Evolutionary conservation across 495 filamentous ascomycete species (phyloP).

Genomic region (Evansstolkia leycettana): DNA sequence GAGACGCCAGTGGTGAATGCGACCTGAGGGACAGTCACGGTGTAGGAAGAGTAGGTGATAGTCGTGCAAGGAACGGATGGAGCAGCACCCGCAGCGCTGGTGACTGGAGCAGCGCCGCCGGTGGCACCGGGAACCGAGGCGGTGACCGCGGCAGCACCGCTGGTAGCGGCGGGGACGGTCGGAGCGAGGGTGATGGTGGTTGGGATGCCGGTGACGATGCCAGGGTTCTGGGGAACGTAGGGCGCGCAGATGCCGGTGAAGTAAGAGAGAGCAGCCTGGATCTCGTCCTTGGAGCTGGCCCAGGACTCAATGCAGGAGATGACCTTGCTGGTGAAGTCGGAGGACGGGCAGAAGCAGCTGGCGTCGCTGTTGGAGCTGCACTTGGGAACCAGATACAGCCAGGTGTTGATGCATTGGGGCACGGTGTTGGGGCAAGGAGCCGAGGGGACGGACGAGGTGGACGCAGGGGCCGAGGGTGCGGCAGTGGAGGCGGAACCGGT

Average conservation of each 20-base stretch:
- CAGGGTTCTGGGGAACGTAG: conserved; percentile 66
- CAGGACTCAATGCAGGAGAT: conserved; percentile 72
- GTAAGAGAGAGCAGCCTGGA: conserved; percentile 63
- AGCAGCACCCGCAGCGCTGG: conserved; percentile 9
- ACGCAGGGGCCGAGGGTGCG: conserved; percentile 9
- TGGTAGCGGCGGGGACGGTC: conserved; percentile 21
- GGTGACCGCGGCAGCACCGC: conserved; percentile 5
- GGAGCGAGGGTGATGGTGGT: conserved; percentile 46
- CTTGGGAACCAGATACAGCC: conserved; percentile 52
- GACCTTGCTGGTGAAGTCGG: conserved; percentile 65
- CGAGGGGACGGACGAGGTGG: conserved; percentile 5
- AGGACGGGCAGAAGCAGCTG: conserved; percentile 76
- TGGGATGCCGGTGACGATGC: conserved; percentile 63
- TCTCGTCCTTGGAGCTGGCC: conserved; percentile 51
- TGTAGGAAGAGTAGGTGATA: conserved; percentile 48
- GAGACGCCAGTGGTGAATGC: conserved; percentile 48
- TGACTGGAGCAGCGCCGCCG: conserved; percentile 20
- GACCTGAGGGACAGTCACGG: conserved; percentile 64
- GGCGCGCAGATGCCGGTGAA: conserved; percentile 85
- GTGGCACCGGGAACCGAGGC: conserved; percentile 13
- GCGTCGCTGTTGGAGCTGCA: conserved; percentile 78
- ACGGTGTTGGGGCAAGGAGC: conserved; percentile 57
- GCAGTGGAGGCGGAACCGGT: conserved; percentile 8
- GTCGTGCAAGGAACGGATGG: conserved; percentile 41
- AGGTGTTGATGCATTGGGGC: conserved; percentile 88